Evolutionary conservation across 2,329 filamentous ascomycete species (phyloP).

Genomic region (Exophiala sp.): DNA sequence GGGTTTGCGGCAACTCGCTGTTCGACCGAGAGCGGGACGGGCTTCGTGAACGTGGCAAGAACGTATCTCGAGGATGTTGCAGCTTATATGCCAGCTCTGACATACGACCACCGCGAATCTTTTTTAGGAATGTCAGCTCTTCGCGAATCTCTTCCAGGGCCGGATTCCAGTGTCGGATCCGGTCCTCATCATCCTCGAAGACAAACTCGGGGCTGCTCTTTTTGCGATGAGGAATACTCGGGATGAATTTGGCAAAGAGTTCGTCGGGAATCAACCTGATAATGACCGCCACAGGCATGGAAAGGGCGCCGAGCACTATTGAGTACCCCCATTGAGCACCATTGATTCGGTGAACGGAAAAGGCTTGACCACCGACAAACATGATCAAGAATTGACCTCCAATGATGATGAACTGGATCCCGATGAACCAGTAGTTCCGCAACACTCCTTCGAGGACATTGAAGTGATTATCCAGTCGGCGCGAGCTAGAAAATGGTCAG

Average conservation of each 20-base stretch:
- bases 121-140: conserved; percentile 59
- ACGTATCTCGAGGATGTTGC: conserved; percentile 52
- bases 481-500: conserved; percentile 39
- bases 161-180: conserved; percentile 52
- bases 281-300: conserved; percentile 47
- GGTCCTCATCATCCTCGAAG: conserved; percentile 38
- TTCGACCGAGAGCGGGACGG: conserved; percentile 37
- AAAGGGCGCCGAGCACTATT: conserved; percentile 45
- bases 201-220: conserved; percentile 29
- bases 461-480: conserved; percentile 57
- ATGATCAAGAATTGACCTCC: conserved; percentile 54
- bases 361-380: conserved; percentile 52
- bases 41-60: conserved; percentile 34
- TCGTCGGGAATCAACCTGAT: conserved; percentile 49
- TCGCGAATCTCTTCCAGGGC: conserved; percentile 58
- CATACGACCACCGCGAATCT: conserved; percentile 57
- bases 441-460: conserved; percentile 56
- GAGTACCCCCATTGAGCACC: conserved; percentile 52
- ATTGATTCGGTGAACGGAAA: conserved; percentile 47
- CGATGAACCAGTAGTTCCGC: conserved; percentile 53
- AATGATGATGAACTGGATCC: conserved; percentile 54
- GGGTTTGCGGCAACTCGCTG: conserved; percentile 40
- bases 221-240: conserved; percentile 28
- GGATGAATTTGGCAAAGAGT: conserved; percentile 43
- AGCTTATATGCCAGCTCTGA: conserved; percentile 56